Conservation (phyloP, 2,329 filamentous ascomycete species). For the Beauveria australis region DNA sequence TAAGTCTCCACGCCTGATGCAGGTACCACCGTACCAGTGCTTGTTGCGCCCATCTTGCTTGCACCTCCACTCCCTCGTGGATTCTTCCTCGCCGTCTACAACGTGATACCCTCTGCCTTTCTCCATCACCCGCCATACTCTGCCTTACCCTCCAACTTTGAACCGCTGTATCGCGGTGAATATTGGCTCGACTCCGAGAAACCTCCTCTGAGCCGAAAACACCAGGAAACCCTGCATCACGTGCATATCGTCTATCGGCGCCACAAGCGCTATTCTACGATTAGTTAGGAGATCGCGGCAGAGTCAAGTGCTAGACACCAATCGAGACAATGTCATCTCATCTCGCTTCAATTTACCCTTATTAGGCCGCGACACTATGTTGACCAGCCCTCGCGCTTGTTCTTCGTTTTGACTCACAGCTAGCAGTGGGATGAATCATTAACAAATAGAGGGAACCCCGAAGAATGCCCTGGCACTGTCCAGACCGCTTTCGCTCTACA, state of each 20-base stretch:
- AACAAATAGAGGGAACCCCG: neutral
- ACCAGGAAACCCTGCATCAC: neutral
- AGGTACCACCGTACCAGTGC: neutral
- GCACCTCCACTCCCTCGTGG: neutral
- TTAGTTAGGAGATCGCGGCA: neutral
- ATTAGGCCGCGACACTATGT: neutral
- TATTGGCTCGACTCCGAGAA: neutral
- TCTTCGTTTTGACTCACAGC: neutral
- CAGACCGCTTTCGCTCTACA: neutral
- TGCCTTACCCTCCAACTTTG: neutral
- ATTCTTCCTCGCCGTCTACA: neutral
- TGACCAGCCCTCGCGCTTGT: neutral
- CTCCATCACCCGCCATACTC: neutral
- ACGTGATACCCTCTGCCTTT: neutral
- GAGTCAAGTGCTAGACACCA: neutral
- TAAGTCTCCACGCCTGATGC: neutral
- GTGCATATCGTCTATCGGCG: neutral
- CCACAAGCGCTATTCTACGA: neutral
- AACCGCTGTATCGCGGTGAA: neutral
- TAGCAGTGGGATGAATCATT: neutral
- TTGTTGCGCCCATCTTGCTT: neutral
- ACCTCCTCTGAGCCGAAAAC: neutral
- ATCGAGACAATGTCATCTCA: slow-evolving; percentile 1
- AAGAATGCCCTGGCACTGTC: neutral
- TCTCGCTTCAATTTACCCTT: neutral